Base-by-base conservation (phyloP, 129 eudicot species). In the Dittrichia graveolens region DNA sequence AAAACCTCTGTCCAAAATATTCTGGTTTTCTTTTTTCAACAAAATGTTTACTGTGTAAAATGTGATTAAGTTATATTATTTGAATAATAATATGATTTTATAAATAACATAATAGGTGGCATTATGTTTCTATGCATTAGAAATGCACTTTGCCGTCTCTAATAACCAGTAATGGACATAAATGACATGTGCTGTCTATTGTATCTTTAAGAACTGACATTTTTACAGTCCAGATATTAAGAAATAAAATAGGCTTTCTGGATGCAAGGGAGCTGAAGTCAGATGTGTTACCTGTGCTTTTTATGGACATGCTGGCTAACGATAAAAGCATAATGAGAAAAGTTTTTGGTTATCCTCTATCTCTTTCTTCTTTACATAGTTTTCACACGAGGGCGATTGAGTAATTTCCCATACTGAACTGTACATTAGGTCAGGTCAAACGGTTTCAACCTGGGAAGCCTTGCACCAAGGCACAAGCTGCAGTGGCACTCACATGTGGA, bases 201-300 rank as follows among this genome's bases (percentile, higher is more conserved):
- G 40, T 48, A 24, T 72, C 74, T 56, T 64, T 69, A 75, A 75
- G 79, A 65, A 72, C 89, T 94, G 86, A 88, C 91, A 81, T 75
- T 79, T 82, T 74, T 88, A 79, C 97, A 94, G 99, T 90, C 91
- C 99, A 94, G 99, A 83, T 90, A 80, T 82, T 92, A 86, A 86
- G 90, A 88, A 82, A 74, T 80, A 90, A 86, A 82, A 68, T 86
- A 59, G 96, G 88, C 58, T 85, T 90, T 79, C 72, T 94, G 80
- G 99, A 94, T 77, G 90, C 79, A 62, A 88, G 86, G 96, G 93
- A 88, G 67, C 90, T 88, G 64, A 79, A 75, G 57, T 70, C 94
- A 54, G 99, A 94, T 61, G 81, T 77, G 64, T 61, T 79, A 70
- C 70, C 75, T 10, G 91, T 75, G 41, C 84, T 94, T 69, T 86